Base-by-base conservation (phyloP, 371 early-diverging fungal species). In the Massospora cicadina region DNA sequence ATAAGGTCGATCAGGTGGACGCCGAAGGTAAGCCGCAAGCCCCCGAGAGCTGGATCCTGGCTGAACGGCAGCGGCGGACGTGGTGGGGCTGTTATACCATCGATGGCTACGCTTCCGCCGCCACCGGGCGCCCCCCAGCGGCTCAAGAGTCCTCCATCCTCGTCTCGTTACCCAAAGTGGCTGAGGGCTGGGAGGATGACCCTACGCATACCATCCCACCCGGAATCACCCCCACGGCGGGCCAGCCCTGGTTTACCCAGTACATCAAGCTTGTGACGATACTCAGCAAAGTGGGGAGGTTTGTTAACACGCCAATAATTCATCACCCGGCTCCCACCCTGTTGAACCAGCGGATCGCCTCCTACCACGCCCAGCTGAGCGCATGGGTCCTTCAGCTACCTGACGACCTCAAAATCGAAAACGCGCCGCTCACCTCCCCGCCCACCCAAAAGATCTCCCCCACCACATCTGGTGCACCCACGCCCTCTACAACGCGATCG, bases 81-180 rank as follows among this genome's bases (percentile, higher is more conserved):
- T 59, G 60, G 60, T 59, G 60, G 60, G 17, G 28, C 2, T 59
- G 60, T 30, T 59, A 59, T 59, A 59, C 17, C 31, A 59, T 59
- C n/a, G 60, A 59, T 59, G 2, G 7, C 13, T 59, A 59, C 31
- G 13, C 60, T 30, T 13, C 28, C 10, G 29, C 60, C 13, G 60
- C 60, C 17, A 59, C 60, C 2, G 60, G 60, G 10, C 60, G 60
- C 2, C 60, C 60, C 25, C 29, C 17, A 17, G 26, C 60, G 7
- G n/a, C 31, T 30, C 7, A 59, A 3, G 60, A 59, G 17, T 30
- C 17, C 13, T 3, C 13, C 13, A 59, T 12, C 29, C 30, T n/a
- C 2, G 17, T 13, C 10, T 24, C 60, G 1, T 30, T 59, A 12
- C 60, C 60, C 13, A 59, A 12, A 13, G 60, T 27, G 10, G 26